Conservation (phyloP, 176 grass and related monocot genomes). For the Puya raimondii region DNA sequence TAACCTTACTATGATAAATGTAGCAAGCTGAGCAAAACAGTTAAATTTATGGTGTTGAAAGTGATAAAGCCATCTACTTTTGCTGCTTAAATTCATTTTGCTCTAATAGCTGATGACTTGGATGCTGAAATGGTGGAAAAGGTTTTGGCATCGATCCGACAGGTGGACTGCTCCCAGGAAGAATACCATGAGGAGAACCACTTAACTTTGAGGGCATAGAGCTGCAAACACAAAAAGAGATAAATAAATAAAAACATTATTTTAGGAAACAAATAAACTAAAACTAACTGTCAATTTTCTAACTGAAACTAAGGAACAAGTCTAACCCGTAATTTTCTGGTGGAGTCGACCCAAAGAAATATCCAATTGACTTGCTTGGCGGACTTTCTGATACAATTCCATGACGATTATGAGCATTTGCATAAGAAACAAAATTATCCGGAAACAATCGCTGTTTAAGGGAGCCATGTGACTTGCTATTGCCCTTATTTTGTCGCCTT, state of each 20-base stretch:
- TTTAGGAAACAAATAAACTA: neutral
- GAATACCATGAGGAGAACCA: conserved; percentile 58
- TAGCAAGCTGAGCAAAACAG: neutral
- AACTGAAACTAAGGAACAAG: neutral
- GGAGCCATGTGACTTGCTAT: conserved; percentile 47
- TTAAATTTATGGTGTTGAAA: neutral
- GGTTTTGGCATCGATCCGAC: conserved; percentile 85
- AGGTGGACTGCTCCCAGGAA: conserved; percentile 71
- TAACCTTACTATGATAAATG: conserved; percentile 12
- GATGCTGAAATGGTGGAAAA: conserved; percentile 92
- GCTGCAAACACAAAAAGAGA: conserved; percentile 27
- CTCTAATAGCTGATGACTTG: conserved; percentile 73
- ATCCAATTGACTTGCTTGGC: conserved; percentile 85
- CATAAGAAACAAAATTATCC: conserved; percentile 52
- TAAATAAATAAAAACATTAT: neutral
- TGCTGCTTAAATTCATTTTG: conserved; percentile 98
- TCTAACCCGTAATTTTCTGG: conserved; percentile 71
- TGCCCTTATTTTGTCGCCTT: conserved; percentile 65
- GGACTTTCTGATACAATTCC: conserved; percentile 75
- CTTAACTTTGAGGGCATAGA: conserved; percentile 64
- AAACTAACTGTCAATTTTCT: too few species aligned
- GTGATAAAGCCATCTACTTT: conserved; percentile 45
- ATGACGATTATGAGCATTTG: conserved; percentile 36
- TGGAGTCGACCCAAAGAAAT: conserved; percentile 96
- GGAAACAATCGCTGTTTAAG: conserved; percentile 83